Percentiles rank a stretch among this genome's conserved stretches.
Evolutionary conservation across 352 stramenopile species (phyloP).

Genomic region (Blastocystis sp.): DNA sequence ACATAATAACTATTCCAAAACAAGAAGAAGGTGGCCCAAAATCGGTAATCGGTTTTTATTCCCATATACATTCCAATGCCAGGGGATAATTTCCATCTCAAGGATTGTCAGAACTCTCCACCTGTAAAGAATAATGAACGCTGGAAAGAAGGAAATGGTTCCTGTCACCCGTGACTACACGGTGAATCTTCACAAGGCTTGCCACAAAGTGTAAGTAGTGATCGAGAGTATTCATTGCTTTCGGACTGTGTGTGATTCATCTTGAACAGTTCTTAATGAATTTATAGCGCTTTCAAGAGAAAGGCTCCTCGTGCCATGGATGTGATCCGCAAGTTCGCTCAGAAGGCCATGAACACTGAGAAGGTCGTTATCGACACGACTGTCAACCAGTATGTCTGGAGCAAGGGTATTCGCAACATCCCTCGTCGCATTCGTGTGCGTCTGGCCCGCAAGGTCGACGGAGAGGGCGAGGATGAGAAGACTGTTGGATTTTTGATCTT

Average conservation of each 20-base stretch:
- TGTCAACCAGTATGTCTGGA: constrained; percentile 95
- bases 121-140: neutral
- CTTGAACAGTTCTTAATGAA: too few relatives aligned
- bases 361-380: constrained; percentile 86
- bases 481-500: constrained; percentile 74
- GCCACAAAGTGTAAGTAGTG: constrained; percentile 70
- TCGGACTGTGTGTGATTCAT: neutral
- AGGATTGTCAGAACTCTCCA: constrained; percentile 37
- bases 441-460: constrained; percentile 89
- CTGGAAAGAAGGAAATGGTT: constrained; percentile 56
- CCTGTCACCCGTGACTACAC: constrained; percentile 90
- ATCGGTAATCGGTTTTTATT: neutral
- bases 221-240: constrained; percentile 60
- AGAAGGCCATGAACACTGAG: constrained; percentile 88
- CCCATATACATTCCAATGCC: neutral
- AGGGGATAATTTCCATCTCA: constrained; percentile 6
- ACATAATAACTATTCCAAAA: neutral
- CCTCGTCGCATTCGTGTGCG: constrained; percentile 88
- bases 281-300: constrained; percentile 81
- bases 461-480: constrained; percentile 85
- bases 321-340: constrained; percentile 91
- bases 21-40: neutral
- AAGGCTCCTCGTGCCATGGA: constrained; percentile 87
- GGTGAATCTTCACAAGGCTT: constrained; percentile 93
- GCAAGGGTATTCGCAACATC: constrained; percentile 89